Base-by-base conservation (phyloP, 1,139 yeast genomes). In the Blastobotrys apis region DNA sequence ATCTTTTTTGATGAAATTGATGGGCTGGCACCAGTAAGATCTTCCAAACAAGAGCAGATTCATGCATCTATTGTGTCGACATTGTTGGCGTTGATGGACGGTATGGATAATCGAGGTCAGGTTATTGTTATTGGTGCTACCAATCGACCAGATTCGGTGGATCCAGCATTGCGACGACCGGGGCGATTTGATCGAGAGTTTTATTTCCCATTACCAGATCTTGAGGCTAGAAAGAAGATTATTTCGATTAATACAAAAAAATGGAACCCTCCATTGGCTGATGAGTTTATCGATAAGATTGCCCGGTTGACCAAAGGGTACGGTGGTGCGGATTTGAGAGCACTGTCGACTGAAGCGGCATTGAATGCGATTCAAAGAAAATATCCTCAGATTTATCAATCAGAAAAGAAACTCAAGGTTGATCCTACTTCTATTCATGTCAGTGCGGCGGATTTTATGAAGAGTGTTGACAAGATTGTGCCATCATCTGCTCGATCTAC, bases 71-170 rank as follows among this genome's bases (percentile, higher is more conserved):
- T 92, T 52, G 98, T 92, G 2, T 87, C 97, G 1, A 92, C 98
- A 0, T 69, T 92, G 55, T 74, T 92, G 52, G 97, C 98, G 0
- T 69, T 92, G 43, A 92, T 94, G 98, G 99, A 94, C 65, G 99
- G 99, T 59, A 94, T 94, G 98, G 98, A 92, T 62, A 86, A 86
- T 54, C 72, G 84, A 50, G 98, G 98, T 4, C 98, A 94, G 62
- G 97, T 94, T 16, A 90, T 94, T 51, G 96, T 94, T 1, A 88
- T 94, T 56, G 98, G 98, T 47, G 98, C 98, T 0, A 94, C 99
- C 0, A 94, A 94, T 66, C 73, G 99, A 56, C 99, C 98, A 0
- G 98, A 94, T 64, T 86, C 97, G 0, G 84, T 94, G 15, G 99
- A 94, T 66, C 97, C 98, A 0, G 98, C 98, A 0, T 72, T 94